Evolutionary conservation across 495 filamentous ascomycete genomes (phyloP).

Genomic region (Lentithecium fluviatile): DNA sequence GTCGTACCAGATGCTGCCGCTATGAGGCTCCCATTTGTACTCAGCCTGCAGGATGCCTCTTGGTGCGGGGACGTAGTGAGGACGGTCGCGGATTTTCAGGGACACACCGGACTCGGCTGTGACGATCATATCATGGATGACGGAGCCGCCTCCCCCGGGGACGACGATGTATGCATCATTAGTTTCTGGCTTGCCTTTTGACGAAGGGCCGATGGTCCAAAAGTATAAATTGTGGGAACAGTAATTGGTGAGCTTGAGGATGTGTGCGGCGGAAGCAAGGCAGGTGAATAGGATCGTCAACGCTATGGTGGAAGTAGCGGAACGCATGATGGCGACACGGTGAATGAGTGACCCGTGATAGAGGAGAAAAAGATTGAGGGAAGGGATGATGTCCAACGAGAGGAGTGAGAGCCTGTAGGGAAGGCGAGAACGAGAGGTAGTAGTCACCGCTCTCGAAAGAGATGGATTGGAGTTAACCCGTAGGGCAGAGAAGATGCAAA

Average conservation of each 20-base stretch:
- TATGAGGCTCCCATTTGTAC: conserved; percentile 2
- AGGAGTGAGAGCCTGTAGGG: no score
- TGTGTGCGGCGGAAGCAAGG: conserved; percentile 1
- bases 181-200: not conserved
- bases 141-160: not conserved
- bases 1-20: conserved; percentile 4
- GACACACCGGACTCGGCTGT: not conserved
- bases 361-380: no score
- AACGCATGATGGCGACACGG: not conserved
- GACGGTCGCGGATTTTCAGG: conserved; percentile 23
- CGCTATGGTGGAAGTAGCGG: not conserved
- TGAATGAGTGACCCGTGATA: not conserved
- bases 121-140: conserved; percentile 8
- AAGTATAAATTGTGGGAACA: conserved; percentile 12
- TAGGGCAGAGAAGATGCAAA: no score
- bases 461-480: no score
- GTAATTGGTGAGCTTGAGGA: conserved; percentile 15
- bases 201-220: conserved; percentile 6
- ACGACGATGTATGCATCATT: not conserved
- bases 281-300: not conserved
- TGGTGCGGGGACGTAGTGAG: not conserved
- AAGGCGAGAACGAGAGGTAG: no score
- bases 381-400: no score
- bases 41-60: conserved; percentile 14
- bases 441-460: no score